These are phyloP conservation scores for Xerocomellus amylosporus DNA, from an alignment of 768 basidiomycete genomes.

Conservation along the genomic window DNA sequence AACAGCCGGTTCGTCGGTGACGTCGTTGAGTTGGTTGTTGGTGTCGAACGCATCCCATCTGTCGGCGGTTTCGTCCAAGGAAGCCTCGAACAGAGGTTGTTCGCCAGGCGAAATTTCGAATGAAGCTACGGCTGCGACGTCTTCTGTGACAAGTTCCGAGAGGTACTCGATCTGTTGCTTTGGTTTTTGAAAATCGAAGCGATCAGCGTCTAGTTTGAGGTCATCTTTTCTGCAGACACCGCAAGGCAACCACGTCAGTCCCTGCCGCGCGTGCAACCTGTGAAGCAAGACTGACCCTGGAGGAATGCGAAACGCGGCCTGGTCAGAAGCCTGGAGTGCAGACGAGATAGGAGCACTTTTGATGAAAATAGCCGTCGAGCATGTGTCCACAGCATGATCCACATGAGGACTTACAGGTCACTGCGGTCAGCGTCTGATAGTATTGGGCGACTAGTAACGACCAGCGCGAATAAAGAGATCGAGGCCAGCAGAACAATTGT, in stretches of 20 bases:
- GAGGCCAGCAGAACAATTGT: conserved; percentile 38
- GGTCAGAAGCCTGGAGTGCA: conserved; percentile 32
- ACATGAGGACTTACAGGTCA: conserved; percentile 28
- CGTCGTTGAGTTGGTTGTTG: conserved; percentile 2
- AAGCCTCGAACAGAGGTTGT: conserved; percentile 20
- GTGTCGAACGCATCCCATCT: conserved; percentile 21
- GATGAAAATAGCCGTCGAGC: conserved; percentile 13
- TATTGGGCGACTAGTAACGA: conserved; percentile 43
- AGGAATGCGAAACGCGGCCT: conserved; percentile 36
- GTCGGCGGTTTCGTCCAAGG: conserved; percentile 23
- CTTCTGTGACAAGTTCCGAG: conserved; percentile 27
- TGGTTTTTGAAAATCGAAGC: conserved; percentile 31
- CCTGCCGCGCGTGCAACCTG: not conserved
- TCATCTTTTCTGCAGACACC: conserved; percentile 19
- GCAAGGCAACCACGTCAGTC: conserved; percentile 12
- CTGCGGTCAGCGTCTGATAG: conserved; percentile 23
- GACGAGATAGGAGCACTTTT: conserved; percentile 10
- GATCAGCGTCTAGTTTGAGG: conserved; percentile 20
- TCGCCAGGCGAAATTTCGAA: conserved; percentile 13
- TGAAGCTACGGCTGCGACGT: conserved; percentile 31
- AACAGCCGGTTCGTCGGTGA: not conserved
- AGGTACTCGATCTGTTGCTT: conserved; percentile 32
- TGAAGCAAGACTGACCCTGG: conserved; percentile 35
- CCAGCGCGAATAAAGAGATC: conserved; percentile 42
- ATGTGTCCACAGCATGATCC: conserved; percentile 8